Evolutionary conservation across 164 flowering plant genomes (phyloP).

Genomic region (Piper betle): DNA sequence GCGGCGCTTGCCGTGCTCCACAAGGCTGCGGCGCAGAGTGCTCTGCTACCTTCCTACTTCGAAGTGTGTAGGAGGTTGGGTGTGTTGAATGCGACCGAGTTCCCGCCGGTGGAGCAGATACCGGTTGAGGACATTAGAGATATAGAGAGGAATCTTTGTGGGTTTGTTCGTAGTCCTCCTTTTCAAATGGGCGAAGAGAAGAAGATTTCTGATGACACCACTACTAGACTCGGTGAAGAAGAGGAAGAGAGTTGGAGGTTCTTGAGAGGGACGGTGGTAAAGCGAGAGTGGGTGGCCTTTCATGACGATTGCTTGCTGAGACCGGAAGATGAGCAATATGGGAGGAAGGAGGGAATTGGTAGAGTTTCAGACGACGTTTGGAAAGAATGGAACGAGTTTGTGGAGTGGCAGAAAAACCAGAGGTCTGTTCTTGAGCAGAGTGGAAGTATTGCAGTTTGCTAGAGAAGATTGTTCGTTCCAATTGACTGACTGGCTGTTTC

Average conservation of each 20-base stretch:
- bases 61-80: conserved; percentile 47
- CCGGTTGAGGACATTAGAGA: conserved; percentile 56
- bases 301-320: conserved; percentile 30
- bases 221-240: conserved; percentile 2
- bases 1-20: conserved; percentile 41
- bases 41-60: conserved; percentile 35
- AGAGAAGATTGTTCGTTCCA: not conserved
- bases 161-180: conserved; percentile 9
- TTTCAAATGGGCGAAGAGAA: not conserved
- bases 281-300: conserved; percentile 58
- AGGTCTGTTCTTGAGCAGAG: not conserved
- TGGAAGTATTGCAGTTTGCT: not conserved
- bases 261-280: conserved; percentile 28
- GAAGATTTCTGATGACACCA: not conserved
- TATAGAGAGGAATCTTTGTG: conserved; percentile 39
- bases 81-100: conserved; percentile 34
- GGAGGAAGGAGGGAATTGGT: not conserved
- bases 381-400: conserved; percentile 1
- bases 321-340: not conserved
- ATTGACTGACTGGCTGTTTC: no score
- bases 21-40: conserved; percentile 40
- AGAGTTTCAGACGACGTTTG: not conserved
- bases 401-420: not conserved
- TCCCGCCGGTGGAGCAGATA: conserved; percentile 35
- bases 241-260: conserved; percentile 6